Conservation (phyloP, 2,329 filamentous ascomycete genomes). For the Parastagonospora nodorum region DNA sequence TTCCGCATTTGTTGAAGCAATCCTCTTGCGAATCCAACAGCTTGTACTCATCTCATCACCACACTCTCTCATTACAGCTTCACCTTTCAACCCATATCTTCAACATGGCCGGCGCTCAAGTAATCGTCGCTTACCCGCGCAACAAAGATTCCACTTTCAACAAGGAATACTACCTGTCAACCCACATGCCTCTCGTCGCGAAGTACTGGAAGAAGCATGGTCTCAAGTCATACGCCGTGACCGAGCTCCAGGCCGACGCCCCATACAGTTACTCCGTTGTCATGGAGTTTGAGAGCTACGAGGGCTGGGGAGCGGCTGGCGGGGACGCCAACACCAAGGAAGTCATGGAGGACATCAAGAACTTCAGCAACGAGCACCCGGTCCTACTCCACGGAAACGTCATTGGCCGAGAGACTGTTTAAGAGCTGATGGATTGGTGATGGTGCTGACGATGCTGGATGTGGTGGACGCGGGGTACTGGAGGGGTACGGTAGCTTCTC, state of each 20-base stretch:
- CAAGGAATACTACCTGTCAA: slow-evolving; percentile 55
- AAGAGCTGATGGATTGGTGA: neutral
- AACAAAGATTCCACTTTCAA: slow-evolving; percentile 51
- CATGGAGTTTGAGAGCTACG: slow-evolving; percentile 33
- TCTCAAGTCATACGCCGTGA: slow-evolving; percentile 37
- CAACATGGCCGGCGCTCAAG: slow-evolving; percentile 22
- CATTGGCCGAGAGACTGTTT: slow-evolving; percentile 14
- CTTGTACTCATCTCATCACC: neutral
- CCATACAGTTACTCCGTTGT: slow-evolving; percentile 25
- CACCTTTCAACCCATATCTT: neutral
- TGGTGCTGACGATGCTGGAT: slow-evolving; percentile 3
- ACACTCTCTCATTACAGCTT: neutral
- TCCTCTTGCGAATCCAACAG: neutral
- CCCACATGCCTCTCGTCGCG: slow-evolving; percentile 54
- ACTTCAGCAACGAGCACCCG: slow-evolving; percentile 45
- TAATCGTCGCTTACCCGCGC: slow-evolving; percentile 49
- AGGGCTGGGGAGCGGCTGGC: slow-evolving; percentile 27
- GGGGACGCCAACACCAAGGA: slow-evolving; percentile 30
- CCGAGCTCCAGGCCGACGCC: slow-evolving; percentile 22
- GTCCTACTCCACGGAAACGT: slow-evolving; percentile 30
- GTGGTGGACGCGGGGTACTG: neutral
- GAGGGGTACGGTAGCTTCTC: neutral
- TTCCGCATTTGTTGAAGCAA: too few species aligned
- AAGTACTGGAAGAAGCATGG: slow-evolving; percentile 49
- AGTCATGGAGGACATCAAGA: slow-evolving; percentile 44